Conservation (phyloP, 2,329 filamentous ascomycete genomes). For the Lomentospora prolificans region DNA sequence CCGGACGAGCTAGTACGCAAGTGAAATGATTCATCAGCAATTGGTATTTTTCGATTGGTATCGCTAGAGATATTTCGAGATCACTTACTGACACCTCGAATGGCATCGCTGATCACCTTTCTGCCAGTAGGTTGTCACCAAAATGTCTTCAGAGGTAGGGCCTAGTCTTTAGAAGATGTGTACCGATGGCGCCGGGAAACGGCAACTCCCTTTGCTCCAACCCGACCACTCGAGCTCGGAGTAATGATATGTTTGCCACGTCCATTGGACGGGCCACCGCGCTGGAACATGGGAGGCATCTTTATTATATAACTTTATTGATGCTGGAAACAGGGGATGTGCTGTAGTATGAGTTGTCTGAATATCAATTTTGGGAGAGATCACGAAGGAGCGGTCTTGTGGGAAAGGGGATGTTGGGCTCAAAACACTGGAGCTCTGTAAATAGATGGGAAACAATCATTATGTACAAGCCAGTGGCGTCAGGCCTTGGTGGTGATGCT, state of each 20-base stretch:
- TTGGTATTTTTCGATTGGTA: not conserved
- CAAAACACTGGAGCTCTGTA: too few species aligned
- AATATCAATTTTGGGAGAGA: too few species aligned
- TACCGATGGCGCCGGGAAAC: not conserved
- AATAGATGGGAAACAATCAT: too few species aligned
- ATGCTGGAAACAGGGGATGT: too few species aligned
- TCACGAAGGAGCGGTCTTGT: too few species aligned
- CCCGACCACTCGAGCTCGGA: not conserved
- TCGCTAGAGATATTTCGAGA: not conserved
- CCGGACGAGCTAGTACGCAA: not conserved
- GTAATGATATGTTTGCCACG: not conserved
- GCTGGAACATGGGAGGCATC: not conserved
- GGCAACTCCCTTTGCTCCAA: not conserved
- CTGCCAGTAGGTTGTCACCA: slow-evolving; percentile 20
- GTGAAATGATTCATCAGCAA: not conserved
- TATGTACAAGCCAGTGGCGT: too few species aligned
- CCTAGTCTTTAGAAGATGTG: too few species aligned
- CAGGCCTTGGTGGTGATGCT: too few species aligned
- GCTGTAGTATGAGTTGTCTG: too few species aligned
- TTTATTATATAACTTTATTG: too few species aligned
- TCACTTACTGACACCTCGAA: slow-evolving; percentile 40
- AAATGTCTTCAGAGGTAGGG: too few species aligned
- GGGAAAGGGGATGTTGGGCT: too few species aligned
- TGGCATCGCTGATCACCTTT: slow-evolving; percentile 37
- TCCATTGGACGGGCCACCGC: not conserved